Base-by-base conservation (phyloP, 345 rosid genomes). In the Camelina hispida region DNA sequence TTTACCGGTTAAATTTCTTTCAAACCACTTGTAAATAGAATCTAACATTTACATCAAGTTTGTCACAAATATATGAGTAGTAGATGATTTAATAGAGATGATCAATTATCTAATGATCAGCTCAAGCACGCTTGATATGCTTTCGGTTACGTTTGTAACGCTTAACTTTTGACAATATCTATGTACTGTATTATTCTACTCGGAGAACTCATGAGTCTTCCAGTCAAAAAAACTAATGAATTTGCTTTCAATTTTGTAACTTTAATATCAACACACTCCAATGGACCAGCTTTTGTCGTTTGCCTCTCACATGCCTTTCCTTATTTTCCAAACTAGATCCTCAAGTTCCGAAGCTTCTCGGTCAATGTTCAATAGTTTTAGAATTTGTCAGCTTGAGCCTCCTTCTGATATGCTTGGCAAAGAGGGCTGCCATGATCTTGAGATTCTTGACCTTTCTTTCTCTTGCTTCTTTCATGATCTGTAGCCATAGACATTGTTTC, bases 381-480 rank as follows among this genome's bases (percentile, higher is more conserved):
- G 42, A 54, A 17, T 12, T 75, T 64, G 23, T 85, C 34, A 85
- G 80, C 78, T 85, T 66, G 83, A 80, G 62, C 89, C 88, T 68
- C 89, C 88, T 78, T 94, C 97, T 7, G 87, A 85, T 81, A 91
- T 94, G 92, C 95, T 94, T 74, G 86, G 75, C 9, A 94, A 80
- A n/a, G 96, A 88, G 25, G 98, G 98, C 54, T 91, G 96, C 97
- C 98, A 94, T 48, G 90, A 79, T 79, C 84, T 88, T 81, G 89
- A 82, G 85, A 84, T 68, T 72, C 81, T 81, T 68, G 82, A 73
- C 70, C 77, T 72, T 52, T 74, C 88, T 75, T 83, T 86, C 68
- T 88, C 98, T 69, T 82, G 80, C 67, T 74, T 85, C 58, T 43
- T n/a, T 81, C 68, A 75, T 28, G 30, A 28, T 86, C 91, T 91